Conservation (phyloP, 176 grass and related monocot genomes). For the Rhynchospora tenuis region DNA sequence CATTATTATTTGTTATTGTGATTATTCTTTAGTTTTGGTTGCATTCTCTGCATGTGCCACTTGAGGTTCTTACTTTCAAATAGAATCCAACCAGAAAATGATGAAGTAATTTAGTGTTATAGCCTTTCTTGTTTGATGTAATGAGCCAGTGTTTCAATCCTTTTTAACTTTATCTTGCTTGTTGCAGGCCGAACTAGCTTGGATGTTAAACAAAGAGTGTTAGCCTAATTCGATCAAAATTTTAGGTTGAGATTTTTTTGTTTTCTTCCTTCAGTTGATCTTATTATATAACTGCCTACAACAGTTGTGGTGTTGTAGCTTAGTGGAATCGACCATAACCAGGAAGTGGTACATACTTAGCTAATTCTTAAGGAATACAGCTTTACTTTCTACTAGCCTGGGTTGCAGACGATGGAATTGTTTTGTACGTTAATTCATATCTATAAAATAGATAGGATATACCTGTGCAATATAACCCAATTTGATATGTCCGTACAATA, state of each 20-base stretch:
- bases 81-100: neutral
- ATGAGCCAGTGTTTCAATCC: neutral
- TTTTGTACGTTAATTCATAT: neutral
- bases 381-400: neutral
- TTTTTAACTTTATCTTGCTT: neutral
- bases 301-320: neutral
- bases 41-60: neutral
- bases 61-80: neutral
- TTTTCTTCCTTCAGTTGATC: neutral
- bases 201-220: constrained; percentile 8
- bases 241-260: neutral
- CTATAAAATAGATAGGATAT: neutral
- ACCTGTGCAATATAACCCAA: neutral
- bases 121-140: neutral
- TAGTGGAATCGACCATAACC: neutral
- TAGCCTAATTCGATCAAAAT: constrained; percentile 3
- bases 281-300: neutral
- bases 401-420: neutral
- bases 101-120: neutral
- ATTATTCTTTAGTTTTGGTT: neutral
- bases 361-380: neutral
- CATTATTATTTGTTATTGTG: neutral
- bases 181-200: constrained; percentile 20
- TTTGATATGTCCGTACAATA: neutral
- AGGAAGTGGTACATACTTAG: neutral